Base-by-base conservation (phyloP, 2,329 filamentous ascomycete genomes). In the Fusarium decemcellulare region DNA sequence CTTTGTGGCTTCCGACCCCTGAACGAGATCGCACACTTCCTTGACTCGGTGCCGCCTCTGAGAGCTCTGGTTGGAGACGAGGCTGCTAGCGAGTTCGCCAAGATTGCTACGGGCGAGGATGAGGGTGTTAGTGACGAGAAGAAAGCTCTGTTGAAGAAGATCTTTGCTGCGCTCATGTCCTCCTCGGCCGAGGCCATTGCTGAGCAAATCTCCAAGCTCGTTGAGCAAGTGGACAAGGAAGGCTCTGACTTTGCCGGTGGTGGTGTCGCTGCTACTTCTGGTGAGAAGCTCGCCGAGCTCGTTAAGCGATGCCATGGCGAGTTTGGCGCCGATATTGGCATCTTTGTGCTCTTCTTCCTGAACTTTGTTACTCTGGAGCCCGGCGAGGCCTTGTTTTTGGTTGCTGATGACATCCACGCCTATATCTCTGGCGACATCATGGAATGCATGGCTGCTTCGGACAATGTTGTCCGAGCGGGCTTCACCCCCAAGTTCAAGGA, bases 401-500 rank as follows among this genome's bases (percentile, higher is more conserved):
- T 94, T 75, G 96, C 96, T 8, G 95, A 99, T 76, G 96, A 98
- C 76, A 98, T 98, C 74, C 96, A 99, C 79, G 96, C 96, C 51
- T 99, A 99, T 80, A 83, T 97, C 44, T 93, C 91, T 4, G 93
- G 93, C 63, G 95, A 99, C 77, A 97, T 99, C 73, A 94, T 99
- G 78, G 96, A 99, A 82, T 99, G 96, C 85, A 99, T 99, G 96
- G 96, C 96, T 0, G 92, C 94, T 9, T 97, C 93, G n/a, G 96
- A 99, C 86, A 99, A 99, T 72, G 96, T 99, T 37, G 95, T 99
- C 54, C 94, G 96, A 59, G 96, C 96, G 0, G 96, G 96, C 44
- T 96, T 99, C 81, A 99, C 96, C 0, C 96, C 96, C 59, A 99
- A 99, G 80, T 99, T 97, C 87, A 98, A 98, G 83, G 96, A 99